These are phyloP conservation scores for Ceratobasidium sp. DNA, from an alignment of 1,284 basidiomycete species.

Conservation along the genomic window DNA sequence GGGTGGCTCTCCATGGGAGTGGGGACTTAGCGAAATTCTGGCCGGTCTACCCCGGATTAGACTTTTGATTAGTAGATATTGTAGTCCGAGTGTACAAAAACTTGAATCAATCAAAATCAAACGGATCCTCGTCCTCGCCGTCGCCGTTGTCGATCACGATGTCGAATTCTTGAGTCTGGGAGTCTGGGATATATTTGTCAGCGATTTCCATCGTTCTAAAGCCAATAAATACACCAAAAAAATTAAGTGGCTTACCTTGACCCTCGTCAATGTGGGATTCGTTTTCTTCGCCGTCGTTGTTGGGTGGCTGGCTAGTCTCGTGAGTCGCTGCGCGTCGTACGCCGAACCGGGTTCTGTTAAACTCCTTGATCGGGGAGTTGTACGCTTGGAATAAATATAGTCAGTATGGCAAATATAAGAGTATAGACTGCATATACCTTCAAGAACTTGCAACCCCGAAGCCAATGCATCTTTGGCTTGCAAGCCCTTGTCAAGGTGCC, in stretches of 20 bases:
- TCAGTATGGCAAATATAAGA: not conserved
- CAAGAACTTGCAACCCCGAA: not conserved
- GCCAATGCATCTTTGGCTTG: not conserved
- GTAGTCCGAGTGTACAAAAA: slow-evolving; percentile 5
- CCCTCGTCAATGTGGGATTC: not conserved
- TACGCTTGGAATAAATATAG: not conserved
- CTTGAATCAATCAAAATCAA: slow-evolving; percentile 1
- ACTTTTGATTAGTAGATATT: slow-evolving; percentile 6
- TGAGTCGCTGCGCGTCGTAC: not conserved
- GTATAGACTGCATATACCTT: not conserved
- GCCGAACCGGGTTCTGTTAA: slow-evolving; percentile 10
- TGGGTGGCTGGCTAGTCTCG: not conserved
- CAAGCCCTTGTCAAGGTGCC: not conserved
- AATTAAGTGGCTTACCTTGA: not conserved
- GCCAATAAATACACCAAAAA: not conserved
- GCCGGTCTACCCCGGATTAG: not conserved
- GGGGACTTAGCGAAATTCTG: slow-evolving; percentile 17
- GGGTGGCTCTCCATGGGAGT: slow-evolving; percentile 1
- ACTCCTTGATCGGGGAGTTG: not conserved
- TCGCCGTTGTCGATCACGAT: not conserved
- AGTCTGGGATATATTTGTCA: not conserved
- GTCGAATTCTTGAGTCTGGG: not conserved
- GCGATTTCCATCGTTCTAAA: not conserved
- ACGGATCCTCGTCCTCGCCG: not conserved
- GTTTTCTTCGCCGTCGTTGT: not conserved